Evolutionary conservation across 768 basidiomycete genomes (phyloP).

Genomic region (Auriscalpium microsporum): DNA sequence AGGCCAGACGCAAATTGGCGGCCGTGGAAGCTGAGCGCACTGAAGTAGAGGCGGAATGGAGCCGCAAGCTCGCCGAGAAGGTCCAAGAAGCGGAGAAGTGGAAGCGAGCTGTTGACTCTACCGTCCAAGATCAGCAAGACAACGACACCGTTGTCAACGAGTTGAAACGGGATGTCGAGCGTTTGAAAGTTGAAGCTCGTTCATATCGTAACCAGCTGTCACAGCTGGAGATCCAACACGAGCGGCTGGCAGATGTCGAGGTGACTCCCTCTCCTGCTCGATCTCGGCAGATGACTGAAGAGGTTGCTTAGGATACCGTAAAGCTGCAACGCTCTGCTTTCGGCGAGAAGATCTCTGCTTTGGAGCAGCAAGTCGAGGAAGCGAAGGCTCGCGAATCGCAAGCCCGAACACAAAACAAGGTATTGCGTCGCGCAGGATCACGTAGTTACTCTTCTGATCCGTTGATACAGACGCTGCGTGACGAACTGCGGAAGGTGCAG

Average conservation of each 20-base stretch:
- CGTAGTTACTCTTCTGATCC: not conserved
- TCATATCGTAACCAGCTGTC: slow-evolving; percentile 42
- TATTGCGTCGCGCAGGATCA: slow-evolving; percentile 21
- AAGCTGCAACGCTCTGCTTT: slow-evolving; percentile 42
- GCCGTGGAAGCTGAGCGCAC: slow-evolving; percentile 74
- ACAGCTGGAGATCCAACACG: slow-evolving; percentile 45
- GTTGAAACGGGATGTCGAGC: slow-evolving; percentile 48
- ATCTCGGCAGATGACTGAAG: not conserved
- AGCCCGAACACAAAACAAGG: slow-evolving; percentile 72
- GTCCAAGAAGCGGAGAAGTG: slow-evolving; percentile 69
- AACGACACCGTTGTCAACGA: slow-evolving; percentile 42
- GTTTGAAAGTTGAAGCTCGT: slow-evolving; percentile 39
- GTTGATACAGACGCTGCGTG: slow-evolving; percentile 63
- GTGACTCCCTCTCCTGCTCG: slow-evolving; percentile 31
- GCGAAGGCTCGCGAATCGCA: slow-evolving; percentile 59
- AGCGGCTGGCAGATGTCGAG: slow-evolving; percentile 50
- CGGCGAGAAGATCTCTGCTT: slow-evolving; percentile 36
- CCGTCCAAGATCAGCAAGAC: slow-evolving; percentile 51
- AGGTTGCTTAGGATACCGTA: slow-evolving; percentile 29
- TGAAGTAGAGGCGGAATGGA: slow-evolving; percentile 87
- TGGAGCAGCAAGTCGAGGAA: slow-evolving; percentile 72
- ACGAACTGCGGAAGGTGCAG: slow-evolving; percentile 93
- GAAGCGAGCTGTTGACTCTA: slow-evolving; percentile 46
- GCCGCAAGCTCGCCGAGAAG: slow-evolving; percentile 72
- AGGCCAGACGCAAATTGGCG: slow-evolving; percentile 55